Evolutionary conservation across 345 rosid genomes (phyloP).

Genomic region (Linum usitatissimum): DNA sequence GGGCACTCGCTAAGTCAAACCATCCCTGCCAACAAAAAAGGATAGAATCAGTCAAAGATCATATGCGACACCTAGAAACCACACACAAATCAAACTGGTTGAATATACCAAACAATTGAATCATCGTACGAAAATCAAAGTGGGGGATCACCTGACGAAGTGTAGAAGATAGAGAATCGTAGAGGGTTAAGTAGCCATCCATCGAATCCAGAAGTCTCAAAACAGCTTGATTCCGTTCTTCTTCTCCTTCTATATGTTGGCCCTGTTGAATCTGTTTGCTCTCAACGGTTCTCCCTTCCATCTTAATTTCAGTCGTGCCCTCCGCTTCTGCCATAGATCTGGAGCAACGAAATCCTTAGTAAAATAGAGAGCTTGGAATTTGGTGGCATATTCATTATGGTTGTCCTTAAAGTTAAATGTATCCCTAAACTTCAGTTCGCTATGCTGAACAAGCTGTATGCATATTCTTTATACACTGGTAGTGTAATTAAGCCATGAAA

Average conservation of each 20-base stretch:
- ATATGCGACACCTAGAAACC: neutral
- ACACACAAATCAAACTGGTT: neutral
- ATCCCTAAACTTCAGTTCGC: too few relatives aligned
- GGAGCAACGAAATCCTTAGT: neutral
- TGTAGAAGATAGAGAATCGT: slow-evolving; percentile 50
- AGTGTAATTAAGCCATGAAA: too few relatives aligned
- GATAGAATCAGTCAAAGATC: neutral
- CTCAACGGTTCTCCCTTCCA: neutral
- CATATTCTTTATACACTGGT: too few relatives aligned
- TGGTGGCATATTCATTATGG: neutral
- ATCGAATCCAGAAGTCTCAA: slow-evolving; percentile 68
- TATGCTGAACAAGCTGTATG: too few relatives aligned
- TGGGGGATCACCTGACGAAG: slow-evolving; percentile 55
- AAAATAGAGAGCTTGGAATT: neutral
- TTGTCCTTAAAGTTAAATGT: too few relatives aligned
- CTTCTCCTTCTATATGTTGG: neutral
- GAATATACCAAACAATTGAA: neutral
- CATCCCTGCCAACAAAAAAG: slow-evolving; percentile 46
- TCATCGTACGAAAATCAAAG: neutral
- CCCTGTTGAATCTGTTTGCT: neutral
- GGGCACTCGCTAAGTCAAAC: slow-evolving; percentile 79
- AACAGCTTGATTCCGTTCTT: slow-evolving; percentile 26
- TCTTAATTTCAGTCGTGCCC: neutral
- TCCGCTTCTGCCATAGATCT: neutral
- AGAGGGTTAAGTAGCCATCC: slow-evolving; percentile 47